Evolutionary conservation across 2,329 filamentous ascomycete species (phyloP).

Genomic region (Escovopsis sp.): DNA sequence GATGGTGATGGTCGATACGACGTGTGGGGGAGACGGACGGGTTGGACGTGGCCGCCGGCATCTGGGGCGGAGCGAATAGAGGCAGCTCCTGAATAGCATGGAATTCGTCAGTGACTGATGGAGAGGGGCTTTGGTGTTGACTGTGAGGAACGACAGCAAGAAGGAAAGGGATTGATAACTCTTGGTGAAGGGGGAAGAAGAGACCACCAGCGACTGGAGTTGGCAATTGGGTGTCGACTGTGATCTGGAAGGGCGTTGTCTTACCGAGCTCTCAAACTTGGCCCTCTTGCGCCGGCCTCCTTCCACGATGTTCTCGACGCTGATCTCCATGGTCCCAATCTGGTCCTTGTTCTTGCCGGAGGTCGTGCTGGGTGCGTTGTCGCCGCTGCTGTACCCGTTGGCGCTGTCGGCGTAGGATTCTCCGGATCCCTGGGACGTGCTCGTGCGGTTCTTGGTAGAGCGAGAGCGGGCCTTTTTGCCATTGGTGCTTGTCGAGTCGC

Average conservation of each 20-base stretch:
- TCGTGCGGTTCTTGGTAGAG: conserved; percentile 47
- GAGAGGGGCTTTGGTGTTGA: too few relatives aligned
- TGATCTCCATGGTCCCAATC: conserved; percentile 90
- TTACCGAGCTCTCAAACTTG: conserved; percentile 94
- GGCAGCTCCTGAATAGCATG: conserved; percentile 72
- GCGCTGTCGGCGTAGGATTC: conserved; percentile 51
- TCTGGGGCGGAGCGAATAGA: conserved; percentile 84
- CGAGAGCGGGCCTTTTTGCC: conserved; percentile 54
- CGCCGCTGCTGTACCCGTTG: conserved; percentile 75
- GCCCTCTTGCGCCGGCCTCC: conserved; percentile 88
- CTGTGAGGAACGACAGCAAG: too few relatives aligned
- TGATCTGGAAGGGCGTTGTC: conserved; percentile 17
- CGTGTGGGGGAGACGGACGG: conserved; percentile 91
- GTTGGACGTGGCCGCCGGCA: conserved; percentile 87
- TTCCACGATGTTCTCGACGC: conserved; percentile 94
- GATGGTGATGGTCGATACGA: conserved; percentile 50
- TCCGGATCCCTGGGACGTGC: conserved; percentile 18
- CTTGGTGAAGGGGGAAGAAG: too few relatives aligned
- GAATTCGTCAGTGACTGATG: conserved; percentile 15
- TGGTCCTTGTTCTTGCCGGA: conserved; percentile 65
- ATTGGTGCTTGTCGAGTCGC: conserved; percentile 50
- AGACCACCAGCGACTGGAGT: too few relatives aligned
- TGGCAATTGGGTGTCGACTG: too few relatives aligned
- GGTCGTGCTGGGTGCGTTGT: conserved; percentile 62
- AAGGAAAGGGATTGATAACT: too few relatives aligned